A percentile compares a stretch with the other conserved stretches of the same genome.
phyloP scores from a whole-genome alignment of 2,329 filamentous ascomycete species.

The Cytospora piceicola region DNA sequence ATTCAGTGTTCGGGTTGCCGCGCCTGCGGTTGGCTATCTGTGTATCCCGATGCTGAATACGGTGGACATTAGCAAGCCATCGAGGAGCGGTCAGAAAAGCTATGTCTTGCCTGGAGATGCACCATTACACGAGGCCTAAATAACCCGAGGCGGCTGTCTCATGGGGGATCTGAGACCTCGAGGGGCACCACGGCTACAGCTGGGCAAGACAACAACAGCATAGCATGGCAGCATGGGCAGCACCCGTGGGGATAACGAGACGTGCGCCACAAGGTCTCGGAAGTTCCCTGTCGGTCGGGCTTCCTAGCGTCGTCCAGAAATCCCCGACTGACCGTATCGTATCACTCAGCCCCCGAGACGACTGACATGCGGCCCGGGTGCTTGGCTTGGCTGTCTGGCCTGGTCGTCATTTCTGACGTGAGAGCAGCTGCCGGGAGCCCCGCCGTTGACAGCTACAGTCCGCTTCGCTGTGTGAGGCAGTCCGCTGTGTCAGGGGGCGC shows the following conservation, averaged over 20 bases:
- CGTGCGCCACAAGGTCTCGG: slow-evolving; percentile 24
- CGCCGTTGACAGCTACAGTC: slow-evolving; percentile 13
- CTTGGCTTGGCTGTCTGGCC: slow-evolving; percentile 9
- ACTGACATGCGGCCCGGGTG: slow-evolving; percentile 9
- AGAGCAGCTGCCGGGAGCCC: slow-evolving; percentile 9
- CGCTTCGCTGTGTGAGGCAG: not conserved
- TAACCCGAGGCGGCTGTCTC: slow-evolving; percentile 15
- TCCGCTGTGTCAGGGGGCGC: not conserved
- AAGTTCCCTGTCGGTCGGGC: not conserved
- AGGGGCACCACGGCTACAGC: not conserved
- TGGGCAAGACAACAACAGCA: slow-evolving; percentile 14
- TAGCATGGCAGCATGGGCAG: not conserved
- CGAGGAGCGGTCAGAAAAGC: slow-evolving; percentile 22
- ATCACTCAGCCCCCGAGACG: no score
- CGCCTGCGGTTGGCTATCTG: slow-evolving; percentile 12
- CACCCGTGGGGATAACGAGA: slow-evolving; percentile 17
- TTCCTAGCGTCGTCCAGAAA: slow-evolving; percentile 18
- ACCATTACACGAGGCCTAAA: slow-evolving; percentile 14
- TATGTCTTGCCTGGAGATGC: slow-evolving; percentile 16
- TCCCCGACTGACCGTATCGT: not conserved
- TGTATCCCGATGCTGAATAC: slow-evolving; percentile 4
- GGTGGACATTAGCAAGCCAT: not conserved
- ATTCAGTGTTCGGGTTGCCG: slow-evolving; percentile 18
- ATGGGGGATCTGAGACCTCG: slow-evolving; percentile 25
- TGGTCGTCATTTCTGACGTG: slow-evolving; percentile 7